Evolutionary conservation across 306 rosid species (phyloP).

Genomic region (Macrotyloma uniflorum): DNA sequence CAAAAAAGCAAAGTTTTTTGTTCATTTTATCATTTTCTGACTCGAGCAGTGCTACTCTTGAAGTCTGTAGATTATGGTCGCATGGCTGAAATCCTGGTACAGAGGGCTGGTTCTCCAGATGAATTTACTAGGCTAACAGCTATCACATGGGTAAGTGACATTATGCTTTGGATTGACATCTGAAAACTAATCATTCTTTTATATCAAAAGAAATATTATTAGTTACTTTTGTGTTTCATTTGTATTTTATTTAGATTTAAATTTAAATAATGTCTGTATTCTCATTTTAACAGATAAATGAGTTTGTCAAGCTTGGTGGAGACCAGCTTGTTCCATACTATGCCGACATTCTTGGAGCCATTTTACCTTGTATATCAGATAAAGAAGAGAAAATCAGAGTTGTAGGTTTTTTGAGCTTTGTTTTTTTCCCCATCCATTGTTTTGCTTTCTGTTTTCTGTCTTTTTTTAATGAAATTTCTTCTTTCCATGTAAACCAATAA

Average conservation of each 20-base stretch:
- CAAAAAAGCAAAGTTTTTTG: conserved; percentile 48
- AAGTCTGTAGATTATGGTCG: conserved; percentile 99
- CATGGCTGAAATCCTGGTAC: conserved; percentile 97
- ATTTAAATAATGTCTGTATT: conserved; percentile 1
- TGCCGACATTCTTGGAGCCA: conserved; percentile 95
- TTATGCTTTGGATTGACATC: conserved; percentile 14
- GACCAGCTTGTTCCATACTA: conserved; percentile 98
- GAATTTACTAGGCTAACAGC: conserved; percentile 98
- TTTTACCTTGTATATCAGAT: conserved; percentile 97
- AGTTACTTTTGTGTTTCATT: conserved; percentile 10
- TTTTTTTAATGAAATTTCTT: background rate
- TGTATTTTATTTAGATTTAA: conserved; percentile 20
- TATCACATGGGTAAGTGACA: conserved; percentile 83
- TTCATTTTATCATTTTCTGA: conserved; percentile 93
- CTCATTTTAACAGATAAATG: conserved; percentile 68
- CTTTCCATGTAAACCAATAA: conserved; percentile 23
- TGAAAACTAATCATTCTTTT: background rate
- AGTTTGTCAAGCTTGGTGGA: conserved; percentile 98
- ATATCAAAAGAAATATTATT: conserved; percentile 3
- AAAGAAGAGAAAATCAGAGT: conserved; percentile 99
- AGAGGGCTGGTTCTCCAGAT: conserved; percentile 87
- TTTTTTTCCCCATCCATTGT: background rate
- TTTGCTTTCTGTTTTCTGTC: background rate
- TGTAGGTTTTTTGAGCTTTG: conserved; percentile 57
- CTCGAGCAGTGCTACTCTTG: conserved; percentile 99